phyloP scores from a whole-genome alignment of 352 stramenopile species.

The Phytophthora boehmeriae region DNA sequence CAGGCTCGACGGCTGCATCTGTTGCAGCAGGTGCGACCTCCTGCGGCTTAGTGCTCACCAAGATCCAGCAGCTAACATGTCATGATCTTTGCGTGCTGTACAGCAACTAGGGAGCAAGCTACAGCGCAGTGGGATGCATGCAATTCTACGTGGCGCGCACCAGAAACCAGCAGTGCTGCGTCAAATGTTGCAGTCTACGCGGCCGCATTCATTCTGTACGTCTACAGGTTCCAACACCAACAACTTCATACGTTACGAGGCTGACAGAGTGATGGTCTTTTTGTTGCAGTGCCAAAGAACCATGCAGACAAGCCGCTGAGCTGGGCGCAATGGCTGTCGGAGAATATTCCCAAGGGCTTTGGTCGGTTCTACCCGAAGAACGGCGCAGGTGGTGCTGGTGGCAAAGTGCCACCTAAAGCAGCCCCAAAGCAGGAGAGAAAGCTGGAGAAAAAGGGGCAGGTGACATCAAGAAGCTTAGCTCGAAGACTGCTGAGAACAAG shows the following conservation, averaged over 20 bases:
- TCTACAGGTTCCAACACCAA: slow-evolving; percentile 5
- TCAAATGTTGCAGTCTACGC: slow-evolving; percentile 58
- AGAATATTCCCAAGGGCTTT: slow-evolving; percentile 80
- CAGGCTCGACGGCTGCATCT: slow-evolving; percentile 68
- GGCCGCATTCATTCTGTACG: slow-evolving; percentile 63
- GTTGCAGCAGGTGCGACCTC: slow-evolving; percentile 64
- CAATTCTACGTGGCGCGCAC: slow-evolving; percentile 32
- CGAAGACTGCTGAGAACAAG: slow-evolving; percentile 51
- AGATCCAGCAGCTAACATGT: slow-evolving; percentile 12
- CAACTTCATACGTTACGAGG: background rate
- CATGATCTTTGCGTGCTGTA: background rate
- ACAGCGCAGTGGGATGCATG: slow-evolving; percentile 53
- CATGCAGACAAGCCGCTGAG: slow-evolving; percentile 60
- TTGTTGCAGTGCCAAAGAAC: slow-evolving; percentile 43
- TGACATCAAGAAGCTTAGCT: slow-evolving; percentile 77
- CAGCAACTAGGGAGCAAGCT: slow-evolving; percentile 76
- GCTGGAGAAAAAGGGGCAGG: slow-evolving; percentile 46
- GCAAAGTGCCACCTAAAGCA: slow-evolving; percentile 60
- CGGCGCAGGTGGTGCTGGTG: slow-evolving; percentile 28
- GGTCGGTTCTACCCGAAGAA: slow-evolving; percentile 89
- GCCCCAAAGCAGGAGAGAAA: slow-evolving; percentile 52
- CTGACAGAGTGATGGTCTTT: background rate
- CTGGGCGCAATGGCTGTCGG: slow-evolving; percentile 76
- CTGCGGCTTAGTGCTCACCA: background rate
- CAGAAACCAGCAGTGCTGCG: slow-evolving; percentile 43